Evolutionary conservation across 2,329 filamentous ascomycete species (phyloP).

Genomic region (Alternaria postmessia): DNA sequence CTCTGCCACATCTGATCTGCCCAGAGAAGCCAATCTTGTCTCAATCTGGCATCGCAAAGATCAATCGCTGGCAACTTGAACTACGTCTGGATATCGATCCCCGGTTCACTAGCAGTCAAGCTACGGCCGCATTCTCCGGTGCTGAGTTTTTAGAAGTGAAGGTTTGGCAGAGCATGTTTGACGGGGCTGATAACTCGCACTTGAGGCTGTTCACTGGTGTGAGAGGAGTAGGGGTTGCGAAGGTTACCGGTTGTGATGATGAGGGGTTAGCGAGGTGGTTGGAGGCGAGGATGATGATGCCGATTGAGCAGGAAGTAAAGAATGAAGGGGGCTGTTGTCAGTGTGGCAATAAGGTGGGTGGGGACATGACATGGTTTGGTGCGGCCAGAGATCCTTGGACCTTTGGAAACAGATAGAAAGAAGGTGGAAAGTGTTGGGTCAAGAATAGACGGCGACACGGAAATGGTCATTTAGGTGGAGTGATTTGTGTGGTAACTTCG

Average conservation of each 20-base stretch:
- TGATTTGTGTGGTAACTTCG: no score
- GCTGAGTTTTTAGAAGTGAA: slow-evolving; percentile 59
- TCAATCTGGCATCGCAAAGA: slow-evolving; percentile 42
- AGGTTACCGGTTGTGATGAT: slow-evolving; percentile 55
- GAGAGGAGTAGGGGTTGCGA: slow-evolving; percentile 55
- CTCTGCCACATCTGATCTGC: slow-evolving; percentile 54
- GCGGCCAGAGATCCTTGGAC: slow-evolving; percentile 28
- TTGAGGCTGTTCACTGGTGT: slow-evolving; percentile 57
- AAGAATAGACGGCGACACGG: background rate
- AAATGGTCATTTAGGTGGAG: no score
- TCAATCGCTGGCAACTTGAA: slow-evolving; percentile 56
- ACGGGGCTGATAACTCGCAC: slow-evolving; percentile 52
- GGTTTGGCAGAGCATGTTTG: slow-evolving; percentile 55
- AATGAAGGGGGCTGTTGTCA: slow-evolving; percentile 38
- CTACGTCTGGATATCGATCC: slow-evolving; percentile 61
- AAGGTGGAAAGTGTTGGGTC: background rate
- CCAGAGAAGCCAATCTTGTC: slow-evolving; percentile 49
- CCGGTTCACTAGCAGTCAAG: slow-evolving; percentile 52
- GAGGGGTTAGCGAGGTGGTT: slow-evolving; percentile 55
- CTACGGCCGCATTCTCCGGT: slow-evolving; percentile 55
- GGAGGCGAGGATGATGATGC: slow-evolving; percentile 55
- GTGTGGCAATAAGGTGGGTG: slow-evolving; percentile 23
- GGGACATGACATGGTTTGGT: slow-evolving; percentile 26
- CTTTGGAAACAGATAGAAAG: slow-evolving; percentile 28
- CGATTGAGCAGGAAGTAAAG: slow-evolving; percentile 28